Evolutionary conservation across 352 stramenopile species (phyloP).

Genomic region (Phytophthora parvispora): DNA sequence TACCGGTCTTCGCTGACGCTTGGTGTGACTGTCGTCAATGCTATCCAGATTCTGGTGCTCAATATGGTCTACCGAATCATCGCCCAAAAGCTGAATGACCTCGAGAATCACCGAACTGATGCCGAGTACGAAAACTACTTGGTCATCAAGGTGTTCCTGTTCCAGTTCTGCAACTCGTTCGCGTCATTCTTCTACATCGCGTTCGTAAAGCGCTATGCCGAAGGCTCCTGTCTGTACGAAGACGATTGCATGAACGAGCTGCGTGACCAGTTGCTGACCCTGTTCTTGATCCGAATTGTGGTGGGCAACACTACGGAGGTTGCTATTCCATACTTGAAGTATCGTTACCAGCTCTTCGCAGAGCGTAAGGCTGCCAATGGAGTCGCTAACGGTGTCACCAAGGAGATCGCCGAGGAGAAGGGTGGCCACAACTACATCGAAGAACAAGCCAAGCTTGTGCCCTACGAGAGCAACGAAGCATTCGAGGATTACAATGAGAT

Average conservation of each 20-base stretch:
- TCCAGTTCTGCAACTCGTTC: slow-evolving; percentile 99
- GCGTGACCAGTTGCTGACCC: slow-evolving; percentile 90
- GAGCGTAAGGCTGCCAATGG: slow-evolving; percentile 39
- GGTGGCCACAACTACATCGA: slow-evolving; percentile 84
- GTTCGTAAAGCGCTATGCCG: slow-evolving; percentile 65
- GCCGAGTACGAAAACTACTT: slow-evolving; percentile 93
- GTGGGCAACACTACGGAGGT: slow-evolving; percentile 93
- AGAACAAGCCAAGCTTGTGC: slow-evolving; percentile 83
- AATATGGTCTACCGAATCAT: slow-evolving; percentile 94
- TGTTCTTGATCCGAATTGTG: slow-evolving; percentile 95
- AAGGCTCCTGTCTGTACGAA: slow-evolving; percentile 86
- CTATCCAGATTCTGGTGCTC: slow-evolving; percentile 94
- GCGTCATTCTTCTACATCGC: slow-evolving; percentile 98
- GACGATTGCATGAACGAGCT: slow-evolving; percentile 91
- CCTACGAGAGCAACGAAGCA: slow-evolving; percentile 84
- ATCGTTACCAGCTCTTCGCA: slow-evolving; percentile 72
- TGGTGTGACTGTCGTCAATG: slow-evolving; percentile 72
- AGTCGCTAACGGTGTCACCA: background rate
- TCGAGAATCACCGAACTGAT: slow-evolving; percentile 94
- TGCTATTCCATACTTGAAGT: slow-evolving; percentile 88
- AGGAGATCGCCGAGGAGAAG: slow-evolving; percentile 33
- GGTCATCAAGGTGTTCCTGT: slow-evolving; percentile 99
- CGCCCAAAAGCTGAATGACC: slow-evolving; percentile 95
- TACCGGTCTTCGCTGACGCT: slow-evolving; percentile 59
- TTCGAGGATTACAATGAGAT: slow-evolving; percentile 94